Evolutionary conservation across 768 basidiomycete genomes (phyloP), one percentile per base, ranked within the genome.

Genomic region (Tylopilus vinaceipallidus): DNA sequence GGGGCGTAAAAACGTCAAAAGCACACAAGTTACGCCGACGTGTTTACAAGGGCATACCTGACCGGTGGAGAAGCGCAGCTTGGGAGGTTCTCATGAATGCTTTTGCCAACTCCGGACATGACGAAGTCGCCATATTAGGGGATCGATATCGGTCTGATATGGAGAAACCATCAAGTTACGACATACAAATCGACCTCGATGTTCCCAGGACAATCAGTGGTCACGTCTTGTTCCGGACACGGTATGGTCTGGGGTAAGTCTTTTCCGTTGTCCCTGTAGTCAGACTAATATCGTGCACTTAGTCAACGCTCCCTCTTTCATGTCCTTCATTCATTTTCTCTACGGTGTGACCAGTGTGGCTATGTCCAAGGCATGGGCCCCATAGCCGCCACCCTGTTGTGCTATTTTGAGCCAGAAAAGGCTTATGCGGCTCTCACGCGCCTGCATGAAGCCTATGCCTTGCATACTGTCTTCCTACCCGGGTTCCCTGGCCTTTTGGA

Each of bases 341-440:
- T 95, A 17, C 75, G 76, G n/a, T 98, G 95, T 69, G 67, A 74
- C 16, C 74, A 79, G 11, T 98, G 97, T 54, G 95, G 95, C 14
- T 99, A 99, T 65, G 94, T 95, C 34, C 97, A 99, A 71, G 97
- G 97, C 52, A 99, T 99, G 97, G 95, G 97, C 2, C 91, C 95
- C 6, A 90, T 99, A 49, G 92, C 95, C 0, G 90, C 95, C 1
- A 98, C 94, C 2, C 77, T 99, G 19, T 79, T 98, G 12, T 94
- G 89, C 71, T 98, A 98, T 67, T 87, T 93, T 65, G 86, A 87
- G 55, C 92, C 97, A 8, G 90, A 93, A 71, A 85, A 84, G 45
- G 88, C 84, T 5, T 97, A 94, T 63, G 82, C 87, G 4, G 78
- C 84, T 23, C 79, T 98, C 38, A 85, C 93, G 37, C 83, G 86